These are phyloP conservation scores for Spizellomyces sp. DNA, from an alignment of 192 early-diverging fungal genomes.

Conservation along the genomic window DNA sequence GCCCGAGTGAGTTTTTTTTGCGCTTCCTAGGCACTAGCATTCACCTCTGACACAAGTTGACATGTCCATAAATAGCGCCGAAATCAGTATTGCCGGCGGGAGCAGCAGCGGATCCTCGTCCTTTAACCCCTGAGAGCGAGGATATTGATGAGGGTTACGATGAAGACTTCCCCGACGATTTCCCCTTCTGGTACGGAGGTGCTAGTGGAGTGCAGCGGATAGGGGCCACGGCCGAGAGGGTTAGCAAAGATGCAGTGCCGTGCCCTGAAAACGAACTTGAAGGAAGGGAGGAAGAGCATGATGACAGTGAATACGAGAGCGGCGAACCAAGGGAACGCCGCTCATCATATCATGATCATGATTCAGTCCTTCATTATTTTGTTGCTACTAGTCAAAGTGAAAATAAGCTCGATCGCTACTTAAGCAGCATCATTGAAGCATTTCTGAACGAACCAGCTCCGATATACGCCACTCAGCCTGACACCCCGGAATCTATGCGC, in stretches of 20 bases:
- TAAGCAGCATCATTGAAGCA: slow-evolving; percentile 44
- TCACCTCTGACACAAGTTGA: too few species aligned
- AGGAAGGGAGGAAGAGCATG: too few species aligned
- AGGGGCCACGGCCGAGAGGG: background rate
- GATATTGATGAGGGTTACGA: slow-evolving; percentile 31
- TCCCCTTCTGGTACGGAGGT: slow-evolving; percentile 37
- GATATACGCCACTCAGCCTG: slow-evolving; percentile 41
- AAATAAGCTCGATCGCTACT: slow-evolving; percentile 46
- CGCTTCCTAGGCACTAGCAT: too few species aligned
- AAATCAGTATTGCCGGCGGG: too few species aligned
- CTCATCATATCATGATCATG: slow-evolving; percentile 41
- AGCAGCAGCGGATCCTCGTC: too few species aligned
- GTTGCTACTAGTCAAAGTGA: slow-evolving; percentile 46
- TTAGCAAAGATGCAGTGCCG: too few species aligned
- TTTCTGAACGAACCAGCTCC: slow-evolving; percentile 47
- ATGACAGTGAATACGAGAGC: background rate
- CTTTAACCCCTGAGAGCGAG: background rate
- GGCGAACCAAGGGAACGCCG: slow-evolving; percentile 3
- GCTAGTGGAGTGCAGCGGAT: slow-evolving; percentile 31
- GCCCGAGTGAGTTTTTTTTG: too few species aligned
- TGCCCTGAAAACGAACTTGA: too few species aligned
- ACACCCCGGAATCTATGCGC: slow-evolving; percentile 27
- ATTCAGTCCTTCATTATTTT: slow-evolving; percentile 59
- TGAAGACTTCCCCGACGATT: slow-evolving; percentile 34
- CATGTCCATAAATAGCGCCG: too few species aligned